phyloP scores from a whole-genome alignment of 139 green algal species.

The Chlorella sp. region DNA sequence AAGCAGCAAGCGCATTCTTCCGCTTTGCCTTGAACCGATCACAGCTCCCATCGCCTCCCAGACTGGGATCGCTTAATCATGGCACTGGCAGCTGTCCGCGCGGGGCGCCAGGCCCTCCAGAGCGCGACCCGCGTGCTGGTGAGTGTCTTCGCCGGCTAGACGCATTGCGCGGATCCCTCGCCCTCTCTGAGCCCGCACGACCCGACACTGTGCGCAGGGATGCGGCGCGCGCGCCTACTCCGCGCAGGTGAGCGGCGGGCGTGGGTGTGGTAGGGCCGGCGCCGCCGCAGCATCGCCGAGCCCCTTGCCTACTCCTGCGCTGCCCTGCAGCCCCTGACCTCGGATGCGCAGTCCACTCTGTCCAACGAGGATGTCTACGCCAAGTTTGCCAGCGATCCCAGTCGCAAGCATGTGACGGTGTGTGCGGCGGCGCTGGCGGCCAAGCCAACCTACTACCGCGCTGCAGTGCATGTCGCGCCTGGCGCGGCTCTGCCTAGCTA shows the following conservation, averaged over 20 bases:
- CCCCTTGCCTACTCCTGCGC: background rate
- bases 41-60: too few species aligned
- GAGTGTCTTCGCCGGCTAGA: background rate
- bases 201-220: slow-evolving; percentile 11
- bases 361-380: slow-evolving; percentile 73
- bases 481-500: background rate
- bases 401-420: slow-evolving; percentile 20
- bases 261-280: background rate
- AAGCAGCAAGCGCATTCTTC: too few species aligned
- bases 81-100: too few species aligned
- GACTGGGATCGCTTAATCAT: too few species aligned
- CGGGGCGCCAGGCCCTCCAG: background rate
- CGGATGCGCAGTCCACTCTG: slow-evolving; percentile 22
- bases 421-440: background rate
- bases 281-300: background rate
- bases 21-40: too few species aligned
- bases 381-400: slow-evolving; percentile 20
- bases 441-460: slow-evolving; percentile 16
- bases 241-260: slow-evolving; percentile 22
- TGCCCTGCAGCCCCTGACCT: too few species aligned
- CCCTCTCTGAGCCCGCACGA: background rate
- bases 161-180: background rate
- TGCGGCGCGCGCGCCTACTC: slow-evolving; percentile 22
- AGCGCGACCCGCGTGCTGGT: background rate
- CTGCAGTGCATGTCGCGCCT: background rate